A percentile compares a stretch with the other conserved stretches of the same genome.
These are phyloP conservation scores for Trypanosoma avium DNA, from an alignment of 208 protist species.

Conservation along the genomic window DNA sequence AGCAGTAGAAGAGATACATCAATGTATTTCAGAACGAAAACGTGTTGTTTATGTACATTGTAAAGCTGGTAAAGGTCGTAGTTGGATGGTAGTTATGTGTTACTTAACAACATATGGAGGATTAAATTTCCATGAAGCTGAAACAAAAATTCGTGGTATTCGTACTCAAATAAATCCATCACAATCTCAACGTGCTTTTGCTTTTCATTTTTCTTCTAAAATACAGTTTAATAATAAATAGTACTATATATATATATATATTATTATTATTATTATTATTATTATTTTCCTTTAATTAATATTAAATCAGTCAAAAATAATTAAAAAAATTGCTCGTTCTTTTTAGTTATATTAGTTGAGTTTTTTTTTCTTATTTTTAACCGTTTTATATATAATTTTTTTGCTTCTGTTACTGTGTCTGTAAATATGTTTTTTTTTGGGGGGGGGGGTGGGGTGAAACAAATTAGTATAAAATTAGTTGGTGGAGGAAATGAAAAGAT, in stretches of 20 bases:
- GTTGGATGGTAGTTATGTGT: slow-evolving; percentile 88
- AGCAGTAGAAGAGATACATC: slow-evolving; percentile 64
- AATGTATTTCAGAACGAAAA: slow-evolving; percentile 31
- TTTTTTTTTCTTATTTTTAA: no score
- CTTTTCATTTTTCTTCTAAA: slow-evolving; percentile 47
- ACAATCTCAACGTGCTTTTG: slow-evolving; percentile 51
- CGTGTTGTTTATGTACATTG: slow-evolving; percentile 86
- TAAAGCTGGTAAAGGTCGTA: slow-evolving; percentile 89
- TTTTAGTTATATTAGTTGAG: not conserved
- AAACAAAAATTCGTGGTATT: slow-evolving; percentile 32
- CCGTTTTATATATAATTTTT: slow-evolving; percentile 12
- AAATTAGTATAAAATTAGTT: not conserved
- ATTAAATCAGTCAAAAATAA: not conserved
- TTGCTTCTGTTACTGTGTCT: not conserved
- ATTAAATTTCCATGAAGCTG: slow-evolving; percentile 55
- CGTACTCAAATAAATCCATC: slow-evolving; percentile 81
- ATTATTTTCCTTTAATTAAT: not conserved
- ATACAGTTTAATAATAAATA: no score
- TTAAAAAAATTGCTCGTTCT: slow-evolving; percentile 5
- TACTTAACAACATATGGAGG: slow-evolving; percentile 79
- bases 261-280: slow-evolving; percentile 6
- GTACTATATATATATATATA: slow-evolving; percentile 10
- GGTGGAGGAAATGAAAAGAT: not conserved
- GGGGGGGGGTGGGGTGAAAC: not conserved
- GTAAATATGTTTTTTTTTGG: not conserved